Conservation (phyloP, 2,329 filamentous ascomycete genomes). For the Alternaria angustiovoidea region DNA sequence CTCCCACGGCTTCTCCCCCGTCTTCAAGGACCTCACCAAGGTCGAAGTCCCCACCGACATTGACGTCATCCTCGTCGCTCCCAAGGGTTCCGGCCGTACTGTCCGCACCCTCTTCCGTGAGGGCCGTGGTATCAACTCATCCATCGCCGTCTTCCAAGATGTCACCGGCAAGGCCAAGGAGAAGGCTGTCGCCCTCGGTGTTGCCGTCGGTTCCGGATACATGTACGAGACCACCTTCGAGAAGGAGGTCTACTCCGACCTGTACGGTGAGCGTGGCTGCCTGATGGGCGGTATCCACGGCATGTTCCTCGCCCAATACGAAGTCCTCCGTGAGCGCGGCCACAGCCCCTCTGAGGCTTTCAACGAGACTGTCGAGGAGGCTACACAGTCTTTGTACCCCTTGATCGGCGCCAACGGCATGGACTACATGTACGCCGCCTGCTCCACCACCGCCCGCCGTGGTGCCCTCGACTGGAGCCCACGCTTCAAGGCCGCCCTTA, state of each 20-base stretch:
- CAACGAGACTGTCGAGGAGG: constrained; percentile 99
- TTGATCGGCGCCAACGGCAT: constrained; percentile 97
- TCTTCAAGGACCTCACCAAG: constrained; percentile 99
- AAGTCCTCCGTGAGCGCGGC: constrained; percentile 98
- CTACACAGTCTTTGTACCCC: constrained; percentile 96
- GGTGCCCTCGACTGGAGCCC: constrained; percentile 99
- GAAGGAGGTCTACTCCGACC: constrained; percentile 99
- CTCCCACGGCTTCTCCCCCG: constrained; percentile 99
- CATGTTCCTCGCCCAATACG: constrained; percentile 99
- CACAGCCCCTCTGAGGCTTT: constrained; percentile 98
- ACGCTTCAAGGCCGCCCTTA: constrained; percentile 96
- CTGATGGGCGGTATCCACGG: constrained; percentile 99
- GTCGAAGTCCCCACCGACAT: constrained; percentile 95
- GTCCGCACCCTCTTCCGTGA: constrained; percentile 99
- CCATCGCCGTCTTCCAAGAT: constrained; percentile 97
- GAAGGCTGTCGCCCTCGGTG: constrained; percentile 95
- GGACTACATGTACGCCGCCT: constrained; percentile 99
- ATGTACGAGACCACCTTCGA: constrained; percentile 99
- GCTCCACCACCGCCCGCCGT: constrained; percentile 97
- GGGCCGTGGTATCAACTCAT: constrained; percentile 99
- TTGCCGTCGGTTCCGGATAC: constrained; percentile 96
- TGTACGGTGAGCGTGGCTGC: constrained; percentile 99
- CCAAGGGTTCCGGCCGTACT: constrained; percentile 98
- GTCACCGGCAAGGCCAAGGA: constrained; percentile 98
- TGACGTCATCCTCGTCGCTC: constrained; percentile 98